A percentile compares a stretch with the other conserved stretches of the same genome.
These are phyloP conservation scores for Penicillium sp. DNA, from an alignment of 2,329 filamentous ascomycete genomes.

Conservation along the genomic window DNA sequence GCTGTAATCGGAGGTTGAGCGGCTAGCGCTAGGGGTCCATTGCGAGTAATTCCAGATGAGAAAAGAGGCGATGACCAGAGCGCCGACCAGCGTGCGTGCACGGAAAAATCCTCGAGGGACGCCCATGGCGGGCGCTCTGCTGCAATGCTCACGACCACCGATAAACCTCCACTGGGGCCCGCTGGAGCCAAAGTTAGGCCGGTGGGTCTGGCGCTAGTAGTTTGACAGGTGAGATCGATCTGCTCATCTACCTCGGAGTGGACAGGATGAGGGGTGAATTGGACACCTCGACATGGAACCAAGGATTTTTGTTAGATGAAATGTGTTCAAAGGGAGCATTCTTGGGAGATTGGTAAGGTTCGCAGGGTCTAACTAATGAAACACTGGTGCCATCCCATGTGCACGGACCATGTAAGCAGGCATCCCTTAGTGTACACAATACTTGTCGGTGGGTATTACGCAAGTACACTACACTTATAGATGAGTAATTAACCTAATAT, in stretches of 20 bases:
- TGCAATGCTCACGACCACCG: not conserved
- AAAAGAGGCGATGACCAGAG: conserved; percentile 1
- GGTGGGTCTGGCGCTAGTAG: not conserved
- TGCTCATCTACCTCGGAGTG: not conserved
- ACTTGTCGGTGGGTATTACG: too few species aligned
- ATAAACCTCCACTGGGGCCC: not conserved
- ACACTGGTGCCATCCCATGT: not conserved
- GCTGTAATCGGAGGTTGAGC: not conserved
- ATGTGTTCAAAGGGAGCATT: not conserved
- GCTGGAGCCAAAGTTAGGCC: not conserved
- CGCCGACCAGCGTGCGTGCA: conserved; percentile 11
- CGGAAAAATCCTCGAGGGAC: conserved; percentile 6
- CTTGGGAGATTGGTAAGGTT: not conserved
- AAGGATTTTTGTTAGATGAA: not conserved
- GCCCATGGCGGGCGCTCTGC: not conserved
- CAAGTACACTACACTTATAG: too few species aligned
- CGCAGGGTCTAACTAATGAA: not conserved
- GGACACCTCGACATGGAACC: not conserved
- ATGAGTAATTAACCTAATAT: too few species aligned
- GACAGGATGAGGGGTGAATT: not conserved
- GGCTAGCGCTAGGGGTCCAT: conserved; percentile 1
- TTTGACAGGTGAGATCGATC: not conserved
- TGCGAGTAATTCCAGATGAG: conserved; percentile 9
- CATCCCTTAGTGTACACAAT: not conserved
- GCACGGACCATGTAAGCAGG: not conserved